These are phyloP conservation scores for Leishmania lainsoni DNA, from an alignment of 208 protist species.

Conservation along the genomic window DNA sequence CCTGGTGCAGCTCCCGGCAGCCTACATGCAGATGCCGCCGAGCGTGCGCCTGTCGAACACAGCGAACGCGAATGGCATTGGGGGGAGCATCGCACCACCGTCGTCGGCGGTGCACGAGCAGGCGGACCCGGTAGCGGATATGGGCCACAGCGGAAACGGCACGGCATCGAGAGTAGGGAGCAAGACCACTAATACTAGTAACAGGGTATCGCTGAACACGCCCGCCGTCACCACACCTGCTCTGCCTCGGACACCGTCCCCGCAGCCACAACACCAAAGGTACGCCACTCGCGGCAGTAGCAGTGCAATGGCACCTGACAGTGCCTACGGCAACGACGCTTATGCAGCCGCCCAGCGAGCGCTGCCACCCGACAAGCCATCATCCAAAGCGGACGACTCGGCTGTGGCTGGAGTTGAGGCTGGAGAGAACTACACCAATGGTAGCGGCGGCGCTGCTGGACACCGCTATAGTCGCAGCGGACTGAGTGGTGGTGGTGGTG, in stretches of 20 bases:
- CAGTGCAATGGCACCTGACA: neutral
- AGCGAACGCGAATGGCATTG: conserved; percentile 11
- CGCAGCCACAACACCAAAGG: conserved; percentile 3
- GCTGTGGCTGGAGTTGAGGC: neutral
- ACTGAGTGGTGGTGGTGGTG: neutral
- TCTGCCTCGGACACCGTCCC: neutral
- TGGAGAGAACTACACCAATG: neutral
- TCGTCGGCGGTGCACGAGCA: neutral
- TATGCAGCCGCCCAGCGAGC: neutral
- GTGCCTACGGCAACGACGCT: neutral
- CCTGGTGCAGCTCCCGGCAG: conserved; percentile 39
- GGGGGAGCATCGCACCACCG: neutral
- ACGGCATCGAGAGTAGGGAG: neutral
- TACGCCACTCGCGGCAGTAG: neutral
- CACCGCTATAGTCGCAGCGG: neutral
- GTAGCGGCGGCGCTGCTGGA: neutral
- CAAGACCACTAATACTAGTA: neutral
- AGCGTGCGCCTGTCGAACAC: conserved; percentile 22
- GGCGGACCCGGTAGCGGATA: neutral
- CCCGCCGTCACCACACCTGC: neutral
- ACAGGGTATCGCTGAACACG: neutral
- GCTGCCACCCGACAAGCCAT: neutral
- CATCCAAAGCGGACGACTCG: neutral
- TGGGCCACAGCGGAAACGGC: neutral
- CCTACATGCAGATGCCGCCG: conserved; percentile 27